Conservation (phyloP, 768 basidiomycete genomes). For the Lactarius sp. region DNA sequence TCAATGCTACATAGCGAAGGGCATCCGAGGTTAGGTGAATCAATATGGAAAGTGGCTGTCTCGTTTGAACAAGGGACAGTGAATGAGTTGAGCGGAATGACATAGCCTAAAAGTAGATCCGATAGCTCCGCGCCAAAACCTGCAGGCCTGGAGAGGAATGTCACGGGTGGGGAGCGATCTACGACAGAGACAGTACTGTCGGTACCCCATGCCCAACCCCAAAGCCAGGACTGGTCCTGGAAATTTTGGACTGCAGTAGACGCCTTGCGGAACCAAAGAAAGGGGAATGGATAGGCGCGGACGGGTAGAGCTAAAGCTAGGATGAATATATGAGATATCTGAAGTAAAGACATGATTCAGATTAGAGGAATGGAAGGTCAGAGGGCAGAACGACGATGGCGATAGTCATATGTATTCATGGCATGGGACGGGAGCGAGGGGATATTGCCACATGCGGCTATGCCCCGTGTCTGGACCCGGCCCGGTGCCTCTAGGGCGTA, state of each 20-base stretch:
- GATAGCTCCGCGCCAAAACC: conserved; percentile 71
- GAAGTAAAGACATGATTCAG: conserved; percentile 3
- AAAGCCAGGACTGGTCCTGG: conserved; percentile 34
- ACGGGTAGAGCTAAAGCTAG: conserved; percentile 2
- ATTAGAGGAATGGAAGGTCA: background rate
- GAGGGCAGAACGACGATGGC: background rate
- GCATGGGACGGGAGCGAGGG: background rate
- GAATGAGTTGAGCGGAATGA: conserved; percentile 37
- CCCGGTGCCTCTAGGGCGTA: too few relatives aligned
- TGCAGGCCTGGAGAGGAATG: conserved; percentile 66
- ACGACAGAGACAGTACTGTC: conserved; percentile 61
- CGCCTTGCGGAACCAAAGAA: conserved; percentile 31
- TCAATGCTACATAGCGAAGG: conserved; percentile 60
- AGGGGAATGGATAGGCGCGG: conserved; percentile 11
- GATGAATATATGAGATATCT: conserved; percentile 9
- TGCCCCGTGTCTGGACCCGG: too few relatives aligned
- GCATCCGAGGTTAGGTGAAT: conserved; percentile 51
- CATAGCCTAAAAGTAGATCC: conserved; percentile 41
- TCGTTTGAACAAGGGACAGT: conserved; percentile 39
- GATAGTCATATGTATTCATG: background rate
- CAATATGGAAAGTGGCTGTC: conserved; percentile 20
- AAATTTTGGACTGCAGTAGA: conserved; percentile 25
- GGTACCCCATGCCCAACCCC: conserved; percentile 39
- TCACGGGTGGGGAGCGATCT: conserved; percentile 65
- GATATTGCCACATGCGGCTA: background rate